phyloP scores from a whole-genome alignment of 73 alveolate species.

The Tetrahymena elliotti region DNA sequence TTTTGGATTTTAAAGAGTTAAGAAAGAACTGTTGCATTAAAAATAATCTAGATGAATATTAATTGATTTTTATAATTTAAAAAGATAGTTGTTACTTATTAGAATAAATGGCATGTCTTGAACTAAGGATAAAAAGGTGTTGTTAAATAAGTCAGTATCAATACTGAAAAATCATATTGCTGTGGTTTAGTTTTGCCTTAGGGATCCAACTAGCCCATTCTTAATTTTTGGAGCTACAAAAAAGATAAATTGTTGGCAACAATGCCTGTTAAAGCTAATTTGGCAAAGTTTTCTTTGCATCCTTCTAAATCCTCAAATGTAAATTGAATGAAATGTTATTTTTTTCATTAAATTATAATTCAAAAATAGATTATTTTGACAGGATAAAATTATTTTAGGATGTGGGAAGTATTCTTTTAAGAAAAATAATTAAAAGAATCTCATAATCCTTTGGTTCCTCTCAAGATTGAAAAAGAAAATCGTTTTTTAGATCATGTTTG shows the following conservation, averaged over 20 bases:
- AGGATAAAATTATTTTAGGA: constrained; percentile 33
- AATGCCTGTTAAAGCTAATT: constrained; percentile 20
- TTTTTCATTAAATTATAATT: background rate
- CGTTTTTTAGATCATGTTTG: constrained; percentile 41
- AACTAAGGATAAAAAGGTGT: constrained; percentile 12
- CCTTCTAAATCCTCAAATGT: constrained; percentile 18
- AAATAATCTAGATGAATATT: background rate
- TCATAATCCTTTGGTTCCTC: constrained; percentile 18
- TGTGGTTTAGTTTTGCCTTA: constrained; percentile 2
- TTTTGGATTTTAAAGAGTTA: no score
- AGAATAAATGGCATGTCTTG: constrained; percentile 13
- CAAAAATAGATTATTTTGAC: background rate
- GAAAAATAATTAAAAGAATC: constrained; percentile 30
- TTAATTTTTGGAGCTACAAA: constrained; percentile 26
- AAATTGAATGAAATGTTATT: background rate
- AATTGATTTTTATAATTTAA: background rate
- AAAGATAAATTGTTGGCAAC: constrained; percentile 25
- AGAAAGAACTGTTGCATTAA: background rate
- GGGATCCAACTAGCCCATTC: background rate
- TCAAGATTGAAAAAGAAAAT: constrained; percentile 38
- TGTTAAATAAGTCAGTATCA: background rate
- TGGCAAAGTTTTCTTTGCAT: constrained; percentile 32
- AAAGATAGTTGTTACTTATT: constrained; percentile 11
- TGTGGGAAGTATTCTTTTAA: constrained; percentile 39
- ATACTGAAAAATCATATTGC: constrained; percentile 22